These are phyloP conservation scores for Lindgomyces ingoldianus DNA, from an alignment of 495 filamentous ascomycete genomes.

Conservation along the genomic window DNA sequence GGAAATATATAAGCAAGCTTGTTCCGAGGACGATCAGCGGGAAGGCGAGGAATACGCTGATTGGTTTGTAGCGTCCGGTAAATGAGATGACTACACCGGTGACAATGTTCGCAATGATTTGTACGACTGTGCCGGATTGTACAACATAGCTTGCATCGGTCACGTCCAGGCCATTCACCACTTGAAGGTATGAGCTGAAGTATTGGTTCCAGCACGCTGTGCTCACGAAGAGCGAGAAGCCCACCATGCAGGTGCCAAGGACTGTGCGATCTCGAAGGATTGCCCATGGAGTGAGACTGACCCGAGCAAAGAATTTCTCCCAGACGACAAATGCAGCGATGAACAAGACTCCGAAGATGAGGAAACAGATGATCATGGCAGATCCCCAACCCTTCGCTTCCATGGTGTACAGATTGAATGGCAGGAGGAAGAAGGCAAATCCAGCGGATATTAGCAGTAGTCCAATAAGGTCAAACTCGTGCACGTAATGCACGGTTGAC, in stretches of 20 bases:
- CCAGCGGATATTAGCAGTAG: slow-evolving; percentile 59
- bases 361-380: slow-evolving; percentile 58
- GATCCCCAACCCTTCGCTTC: slow-evolving; percentile 52
- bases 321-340: slow-evolving; percentile 60
- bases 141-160: slow-evolving; percentile 61
- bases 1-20: slow-evolving; percentile 68
- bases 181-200: slow-evolving; percentile 68
- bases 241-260: slow-evolving; percentile 53
- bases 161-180: slow-evolving; percentile 62
- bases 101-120: not conserved
- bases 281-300: slow-evolving; percentile 60
- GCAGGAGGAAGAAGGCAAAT: slow-evolving; percentile 63
- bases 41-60: slow-evolving; percentile 59
- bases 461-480: slow-evolving; percentile 66
- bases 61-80: slow-evolving; percentile 57
- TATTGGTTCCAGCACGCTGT: slow-evolving; percentile 41
- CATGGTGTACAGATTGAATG: slow-evolving; percentile 56
- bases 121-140: not conserved
- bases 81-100: slow-evolving; percentile 40
- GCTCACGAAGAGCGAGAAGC: not conserved
- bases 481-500: slow-evolving; percentile 55
- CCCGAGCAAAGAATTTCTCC: slow-evolving; percentile 58
- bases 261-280: slow-evolving; percentile 66
- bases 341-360: slow-evolving; percentile 59
- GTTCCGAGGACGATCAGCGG: slow-evolving; percentile 64